Base-by-base conservation (phyloP, 345 rosid species). In the Ceriops zippeliana region DNA sequence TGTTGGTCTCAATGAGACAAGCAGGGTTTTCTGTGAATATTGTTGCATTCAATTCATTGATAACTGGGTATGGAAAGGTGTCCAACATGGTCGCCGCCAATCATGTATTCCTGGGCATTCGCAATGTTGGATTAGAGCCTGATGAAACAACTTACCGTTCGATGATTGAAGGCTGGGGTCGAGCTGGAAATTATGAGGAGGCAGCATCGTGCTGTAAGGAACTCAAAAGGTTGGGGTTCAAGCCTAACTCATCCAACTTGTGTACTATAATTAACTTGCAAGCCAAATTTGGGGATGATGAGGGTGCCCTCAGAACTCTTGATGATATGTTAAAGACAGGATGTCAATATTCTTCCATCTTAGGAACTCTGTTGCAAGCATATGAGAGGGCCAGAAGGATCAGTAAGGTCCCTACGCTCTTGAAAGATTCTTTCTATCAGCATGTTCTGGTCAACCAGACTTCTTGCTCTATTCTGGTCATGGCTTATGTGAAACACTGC, bases 131-230 rank as follows among this genome's bases (percentile, higher is more conserved):
- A 20, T 69, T 90, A 73, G 80, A 76, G 69, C 93, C 98, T 17
- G 92, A 90, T 83, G 93, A 87, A 69, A 86, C 97, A 66, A 89
- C 86, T 71, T 90, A 84, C 74, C 87, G 96, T 65, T 87, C 97
- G 61, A 90, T 93, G 97, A 79, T 93, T 61, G 97, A 93, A 84
- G 97, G 97, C n/a, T 93, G 97, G 96, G 97, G 98, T 19, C 87
- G 90, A 7, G 77, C 82, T 38, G 85, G 80, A 53, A 80, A 78
- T 75, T 87, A 84, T 26, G 60, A 73, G 35, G 74, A 83, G 79
- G 86, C 87, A 30, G 75, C 77, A 58, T 67, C 72, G 87, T 83
- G 84, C 72, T 89, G 83, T 68, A 71, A 77, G 72, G 92, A 87
- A 78, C 83, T 93, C 70, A 86, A 75, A 77, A 75, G 75, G 73